Evolutionary conservation across 352 stramenopile species (phyloP).

Genomic region (Achlya hypogyna): DNA sequence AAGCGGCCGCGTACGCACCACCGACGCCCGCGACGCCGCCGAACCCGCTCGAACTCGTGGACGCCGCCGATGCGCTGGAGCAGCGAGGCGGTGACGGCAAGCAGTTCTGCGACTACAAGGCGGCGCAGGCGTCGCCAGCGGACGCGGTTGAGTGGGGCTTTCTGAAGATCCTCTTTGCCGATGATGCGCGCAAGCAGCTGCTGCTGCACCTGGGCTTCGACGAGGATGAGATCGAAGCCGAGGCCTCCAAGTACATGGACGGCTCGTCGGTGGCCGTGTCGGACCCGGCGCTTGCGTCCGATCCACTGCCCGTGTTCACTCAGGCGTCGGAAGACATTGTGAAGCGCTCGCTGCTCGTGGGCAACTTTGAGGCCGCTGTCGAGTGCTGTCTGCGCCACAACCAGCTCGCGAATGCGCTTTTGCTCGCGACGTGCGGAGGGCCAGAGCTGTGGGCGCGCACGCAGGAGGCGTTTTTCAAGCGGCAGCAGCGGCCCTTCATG

Average conservation of each 20-base stretch:
- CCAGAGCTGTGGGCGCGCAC: conserved; percentile 94
- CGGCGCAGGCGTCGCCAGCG: conserved; percentile 46
- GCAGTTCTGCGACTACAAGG: conserved; percentile 89
- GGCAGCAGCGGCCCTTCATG: conserved; percentile 88
- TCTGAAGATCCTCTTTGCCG: conserved; percentile 92
- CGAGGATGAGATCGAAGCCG: conserved; percentile 78
- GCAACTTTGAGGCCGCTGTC: conserved; percentile 97
- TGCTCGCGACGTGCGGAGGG: conserved; percentile 91
- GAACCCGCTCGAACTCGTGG: conserved; percentile 49
- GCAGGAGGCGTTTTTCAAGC: conserved; percentile 92
- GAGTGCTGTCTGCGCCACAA: conserved; percentile 95
- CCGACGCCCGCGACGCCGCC: background rate
- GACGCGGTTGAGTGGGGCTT: conserved; percentile 80
- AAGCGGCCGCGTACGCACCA: conserved; percentile 18
- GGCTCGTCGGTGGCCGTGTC: conserved; percentile 16
- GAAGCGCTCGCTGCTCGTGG: conserved; percentile 94
- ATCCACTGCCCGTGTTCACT: conserved; percentile 65
- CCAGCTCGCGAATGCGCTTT: conserved; percentile 93
- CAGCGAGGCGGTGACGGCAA: conserved; percentile 62
- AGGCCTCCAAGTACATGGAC: conserved; percentile 15
- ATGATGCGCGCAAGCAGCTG: conserved; percentile 91
- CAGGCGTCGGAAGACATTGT: conserved; percentile 88
- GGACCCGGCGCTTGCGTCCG: conserved; percentile 22
- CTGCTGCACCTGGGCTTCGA: conserved; percentile 92
- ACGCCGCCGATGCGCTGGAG: conserved; percentile 84